phyloP scores from a whole-genome alignment of 345 rosid species.

The Bruguiera parviflora region DNA sequence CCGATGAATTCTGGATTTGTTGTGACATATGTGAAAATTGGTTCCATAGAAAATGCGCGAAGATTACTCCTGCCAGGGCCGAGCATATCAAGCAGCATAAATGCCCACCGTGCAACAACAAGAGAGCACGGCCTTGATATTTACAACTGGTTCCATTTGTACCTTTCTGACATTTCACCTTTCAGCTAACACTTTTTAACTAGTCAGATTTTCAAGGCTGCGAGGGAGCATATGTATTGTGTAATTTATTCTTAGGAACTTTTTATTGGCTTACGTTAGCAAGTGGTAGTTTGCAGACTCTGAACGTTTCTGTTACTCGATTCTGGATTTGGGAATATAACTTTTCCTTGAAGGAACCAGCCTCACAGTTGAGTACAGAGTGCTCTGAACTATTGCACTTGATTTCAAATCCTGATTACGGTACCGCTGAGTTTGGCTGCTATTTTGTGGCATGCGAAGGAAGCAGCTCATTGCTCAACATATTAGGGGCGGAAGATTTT shows the following conservation, averaged over 20 bases:
- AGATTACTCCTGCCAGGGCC: conserved; percentile 30
- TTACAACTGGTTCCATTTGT: conserved; percentile 4
- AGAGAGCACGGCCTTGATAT: conserved; percentile 24
- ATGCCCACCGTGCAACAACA: conserved; percentile 30
- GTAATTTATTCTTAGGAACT: conserved; percentile 4
- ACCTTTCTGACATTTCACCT: not conserved
- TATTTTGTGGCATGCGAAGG: too few relatives aligned
- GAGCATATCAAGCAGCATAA: conserved; percentile 31
- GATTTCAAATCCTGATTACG: too few relatives aligned
- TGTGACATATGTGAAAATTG: conserved; percentile 31
- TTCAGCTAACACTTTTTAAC: conserved; percentile 19
- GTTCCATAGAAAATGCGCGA: conserved; percentile 36
- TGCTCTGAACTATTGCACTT: not conserved
- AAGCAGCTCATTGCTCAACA: too few relatives aligned
- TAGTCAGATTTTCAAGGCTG: conserved; percentile 19
- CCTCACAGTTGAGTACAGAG: not conserved
- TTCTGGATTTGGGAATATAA: conserved; percentile 3
- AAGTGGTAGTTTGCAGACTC: conserved; percentile 16
- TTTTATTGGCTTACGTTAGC: not conserved
- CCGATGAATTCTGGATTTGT: conserved; percentile 34
- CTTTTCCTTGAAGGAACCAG: not conserved
- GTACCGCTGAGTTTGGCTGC: too few relatives aligned
- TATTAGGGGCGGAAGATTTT: too few relatives aligned
- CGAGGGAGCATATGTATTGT: conserved; percentile 12
- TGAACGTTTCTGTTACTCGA: conserved; percentile 10